Conservation (phyloP, 2,329 filamentous ascomycete species). For the Colletotrichum sp. region DNA sequence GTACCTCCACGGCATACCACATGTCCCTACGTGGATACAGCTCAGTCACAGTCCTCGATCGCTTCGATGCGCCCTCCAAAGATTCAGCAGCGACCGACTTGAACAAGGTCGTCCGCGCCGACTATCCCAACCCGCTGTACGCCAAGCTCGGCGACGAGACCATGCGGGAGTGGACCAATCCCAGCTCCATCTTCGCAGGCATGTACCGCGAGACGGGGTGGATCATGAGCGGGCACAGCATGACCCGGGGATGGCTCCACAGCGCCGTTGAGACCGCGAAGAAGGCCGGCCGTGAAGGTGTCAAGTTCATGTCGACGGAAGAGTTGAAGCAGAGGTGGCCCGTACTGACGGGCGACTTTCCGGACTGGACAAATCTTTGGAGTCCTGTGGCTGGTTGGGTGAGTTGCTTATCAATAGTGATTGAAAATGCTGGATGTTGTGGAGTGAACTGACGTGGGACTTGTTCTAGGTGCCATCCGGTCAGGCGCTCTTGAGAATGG, state of each 20-base stretch:
- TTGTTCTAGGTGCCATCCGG: constrained; percentile 22
- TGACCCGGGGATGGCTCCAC: constrained; percentile 33
- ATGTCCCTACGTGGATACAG: constrained; percentile 24
- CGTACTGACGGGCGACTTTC: constrained; percentile 27
- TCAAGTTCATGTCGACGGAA: constrained; percentile 29
- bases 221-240: constrained; percentile 27
- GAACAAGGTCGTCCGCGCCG: constrained; percentile 41
- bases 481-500: constrained; percentile 35
- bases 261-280: constrained; percentile 29
- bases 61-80: constrained; percentile 26
- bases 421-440: background rate
- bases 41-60: constrained; percentile 29
- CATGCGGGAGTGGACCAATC: constrained; percentile 31
- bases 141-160: constrained; percentile 32
- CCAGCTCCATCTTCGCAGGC: constrained; percentile 25
- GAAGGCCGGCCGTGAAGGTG: constrained; percentile 25
- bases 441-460: background rate
- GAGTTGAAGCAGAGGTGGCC: constrained; percentile 33
- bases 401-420: background rate
- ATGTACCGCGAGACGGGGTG: constrained; percentile 36
- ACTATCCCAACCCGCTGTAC: constrained; percentile 36
- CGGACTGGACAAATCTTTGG: constrained; percentile 32
- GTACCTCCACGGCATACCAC: constrained; percentile 38
- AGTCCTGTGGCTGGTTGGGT: constrained; percentile 35
- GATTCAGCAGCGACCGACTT: constrained; percentile 33